phyloP scores from a whole-genome alignment of 306 rosid genomes.

The Lablab purpureus region DNA sequence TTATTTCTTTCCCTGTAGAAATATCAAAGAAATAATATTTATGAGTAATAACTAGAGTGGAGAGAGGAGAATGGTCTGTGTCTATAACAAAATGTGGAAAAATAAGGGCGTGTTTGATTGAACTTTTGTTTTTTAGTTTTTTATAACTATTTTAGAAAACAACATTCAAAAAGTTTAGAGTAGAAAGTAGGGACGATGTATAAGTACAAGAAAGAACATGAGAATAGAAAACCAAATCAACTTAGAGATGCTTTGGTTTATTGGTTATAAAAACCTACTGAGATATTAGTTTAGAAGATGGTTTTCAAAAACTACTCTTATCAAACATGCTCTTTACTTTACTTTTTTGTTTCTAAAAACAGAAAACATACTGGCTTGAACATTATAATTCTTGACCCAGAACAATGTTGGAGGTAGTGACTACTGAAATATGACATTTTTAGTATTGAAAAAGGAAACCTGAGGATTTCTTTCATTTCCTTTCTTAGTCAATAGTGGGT shows the following conservation, averaged over 20 bases:
- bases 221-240: neutral
- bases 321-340: neutral
- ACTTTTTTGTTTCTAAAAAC: neutral
- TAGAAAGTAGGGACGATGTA: neutral
- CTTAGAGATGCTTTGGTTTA: neutral
- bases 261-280: neutral
- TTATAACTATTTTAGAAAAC: neutral
- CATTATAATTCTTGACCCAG: neutral
- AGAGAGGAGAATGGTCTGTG: neutral
- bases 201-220: neutral
- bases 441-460: neutral
- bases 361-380: neutral
- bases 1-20: neutral
- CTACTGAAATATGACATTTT: neutral
- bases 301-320: neutral
- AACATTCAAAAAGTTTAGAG: neutral
- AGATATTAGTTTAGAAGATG: neutral
- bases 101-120: neutral
- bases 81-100: conserved; percentile 15
- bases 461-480: neutral
- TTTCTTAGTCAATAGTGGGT: conserved; percentile 1
- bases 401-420: neutral
- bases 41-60: neutral
- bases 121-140: neutral
- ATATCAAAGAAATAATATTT: conserved; percentile 11